Percentiles rank a stretch among this genome's conserved stretches.
Evolutionary conservation across 768 basidiomycete species (phyloP).

Genomic region (Leucocoprinus sp.): DNA sequence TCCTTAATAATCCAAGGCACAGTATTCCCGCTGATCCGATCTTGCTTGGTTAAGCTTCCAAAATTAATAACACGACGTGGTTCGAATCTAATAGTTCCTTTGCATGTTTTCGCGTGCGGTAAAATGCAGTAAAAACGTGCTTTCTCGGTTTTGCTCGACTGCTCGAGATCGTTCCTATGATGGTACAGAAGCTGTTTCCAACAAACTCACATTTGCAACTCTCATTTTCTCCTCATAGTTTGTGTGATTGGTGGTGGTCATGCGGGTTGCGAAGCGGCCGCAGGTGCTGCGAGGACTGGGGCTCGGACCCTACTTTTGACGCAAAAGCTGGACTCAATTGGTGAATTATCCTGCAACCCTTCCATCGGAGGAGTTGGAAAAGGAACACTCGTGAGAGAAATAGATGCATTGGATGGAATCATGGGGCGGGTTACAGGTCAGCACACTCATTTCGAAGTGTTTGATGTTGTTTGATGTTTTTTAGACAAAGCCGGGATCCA

Average conservation of each 20-base stretch:
- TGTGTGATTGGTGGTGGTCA: conserved; percentile 90
- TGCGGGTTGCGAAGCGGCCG: conserved; percentile 88
- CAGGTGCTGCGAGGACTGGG: conserved; percentile 77
- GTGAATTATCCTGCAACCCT: conserved; percentile 84
- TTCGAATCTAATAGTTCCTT: too few relatives aligned
- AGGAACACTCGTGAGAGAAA: conserved; percentile 83
- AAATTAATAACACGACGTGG: too few relatives aligned
- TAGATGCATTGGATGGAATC: conserved; percentile 84
- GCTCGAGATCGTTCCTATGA: conserved; percentile 5
- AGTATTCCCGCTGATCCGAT: too few relatives aligned
- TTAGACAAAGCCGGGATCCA: conserved; percentile 84
- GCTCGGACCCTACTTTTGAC: conserved; percentile 78
- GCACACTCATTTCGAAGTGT: conserved; percentile 14
- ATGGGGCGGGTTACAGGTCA: conserved; percentile 78
- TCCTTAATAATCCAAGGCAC: too few relatives aligned
- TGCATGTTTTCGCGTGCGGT: conserved; percentile 3
- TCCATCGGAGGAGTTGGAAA: conserved; percentile 91
- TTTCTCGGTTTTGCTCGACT: conserved; percentile 7
- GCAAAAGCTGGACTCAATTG: conserved; percentile 73
- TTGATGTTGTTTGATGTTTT: neutral
- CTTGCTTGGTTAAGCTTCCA: too few relatives aligned
- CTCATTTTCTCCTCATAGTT: conserved; percentile 30
- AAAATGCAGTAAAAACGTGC: neutral
- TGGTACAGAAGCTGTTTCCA: too few relatives aligned
- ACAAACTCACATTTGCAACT: neutral